phyloP scores from a whole-genome alignment of 2,329 filamentous ascomycete species.

The Cytospora piceae region DNA sequence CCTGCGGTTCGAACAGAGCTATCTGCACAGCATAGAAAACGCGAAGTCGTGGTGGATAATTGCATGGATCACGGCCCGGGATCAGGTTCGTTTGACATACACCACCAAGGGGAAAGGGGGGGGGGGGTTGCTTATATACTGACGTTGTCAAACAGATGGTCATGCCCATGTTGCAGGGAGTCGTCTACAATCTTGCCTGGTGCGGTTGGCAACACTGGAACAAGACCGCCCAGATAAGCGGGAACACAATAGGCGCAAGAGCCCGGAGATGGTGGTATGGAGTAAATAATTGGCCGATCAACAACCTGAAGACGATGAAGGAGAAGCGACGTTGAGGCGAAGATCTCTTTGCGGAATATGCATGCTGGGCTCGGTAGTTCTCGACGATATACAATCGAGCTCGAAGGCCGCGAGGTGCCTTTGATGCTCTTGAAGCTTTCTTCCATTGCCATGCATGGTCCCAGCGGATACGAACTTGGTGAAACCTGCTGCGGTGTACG shows the following conservation, averaged over 20 bases:
- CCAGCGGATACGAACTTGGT: background rate
- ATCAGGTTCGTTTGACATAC: constrained; percentile 68
- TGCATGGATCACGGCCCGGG: constrained; percentile 80
- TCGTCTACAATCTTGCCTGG: constrained; percentile 84
- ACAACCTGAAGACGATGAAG: constrained; percentile 35
- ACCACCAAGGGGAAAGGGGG: background rate
- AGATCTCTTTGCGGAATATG: constrained; percentile 1
- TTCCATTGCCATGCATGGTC: background rate
- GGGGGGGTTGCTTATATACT: background rate
- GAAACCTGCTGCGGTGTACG: background rate
- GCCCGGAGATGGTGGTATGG: constrained; percentile 92
- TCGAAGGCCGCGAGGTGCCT: background rate
- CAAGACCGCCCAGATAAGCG: constrained; percentile 73
- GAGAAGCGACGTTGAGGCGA: constrained; percentile 24
- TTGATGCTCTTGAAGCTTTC: background rate
- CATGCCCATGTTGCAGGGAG: constrained; percentile 84
- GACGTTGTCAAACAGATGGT: constrained; percentile 61
- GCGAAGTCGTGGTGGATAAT: constrained; percentile 82
- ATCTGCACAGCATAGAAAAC: constrained; percentile 82
- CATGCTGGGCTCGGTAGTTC: background rate
- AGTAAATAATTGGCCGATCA: constrained; percentile 85
- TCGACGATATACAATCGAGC: background rate
- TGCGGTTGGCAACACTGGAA: constrained; percentile 94
- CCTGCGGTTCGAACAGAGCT: constrained; percentile 96
- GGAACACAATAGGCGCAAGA: constrained; percentile 74